Evolutionary conservation across 129 eudicot species (phyloP), one percentile per base, ranked within the genome.

Genomic region (Sambucus nigra): DNA sequence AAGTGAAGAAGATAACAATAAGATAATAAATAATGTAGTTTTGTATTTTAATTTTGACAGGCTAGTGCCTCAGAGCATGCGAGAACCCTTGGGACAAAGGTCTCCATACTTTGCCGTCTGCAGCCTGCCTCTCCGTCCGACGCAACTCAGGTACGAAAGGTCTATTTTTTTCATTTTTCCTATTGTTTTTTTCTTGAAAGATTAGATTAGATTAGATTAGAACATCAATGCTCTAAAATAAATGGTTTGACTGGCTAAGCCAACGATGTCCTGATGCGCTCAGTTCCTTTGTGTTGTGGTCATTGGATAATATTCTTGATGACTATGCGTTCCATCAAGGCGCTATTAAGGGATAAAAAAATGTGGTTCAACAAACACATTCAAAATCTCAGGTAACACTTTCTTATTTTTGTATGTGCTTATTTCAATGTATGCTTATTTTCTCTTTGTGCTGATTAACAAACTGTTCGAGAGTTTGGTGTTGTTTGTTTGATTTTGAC

Each of bases 351-450:
- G 78, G 86, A 38, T 70, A 78, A 15, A 79, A 79, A 50, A 79
- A 74, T 65, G 71, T 28, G 41, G 75, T 46, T 42, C 86, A 63
- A 33, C 78, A 66, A 50, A 53, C 66, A 47, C 52, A 75, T 53
- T 70, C 86, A 47, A 79, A 70, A 66, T 79, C 86, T 28, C 86
- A 70, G 86, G 86, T 79, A 70, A 25, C 22, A 25, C 17, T 35
- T 18, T 11, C n/a, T 5, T 18, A n/a, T 7, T 13, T 46, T 20
- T 10, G 23, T 15, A 13, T 19, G 27, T 52, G 59, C 20, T 10
- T 28, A 17, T 60, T 19, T 41, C n/a, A n/a, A 35, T 1, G 13
- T 35, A 15, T 35, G 42, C 42, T 35, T 15, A 2, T 35, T 35
- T 35, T 35, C 42, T 35, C 42, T 8, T 35, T 35, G 13, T 15